Evolutionary conservation across 2,329 filamentous ascomycete genomes (phyloP).

Genomic region (Pestalotiopsis sp.): DNA sequence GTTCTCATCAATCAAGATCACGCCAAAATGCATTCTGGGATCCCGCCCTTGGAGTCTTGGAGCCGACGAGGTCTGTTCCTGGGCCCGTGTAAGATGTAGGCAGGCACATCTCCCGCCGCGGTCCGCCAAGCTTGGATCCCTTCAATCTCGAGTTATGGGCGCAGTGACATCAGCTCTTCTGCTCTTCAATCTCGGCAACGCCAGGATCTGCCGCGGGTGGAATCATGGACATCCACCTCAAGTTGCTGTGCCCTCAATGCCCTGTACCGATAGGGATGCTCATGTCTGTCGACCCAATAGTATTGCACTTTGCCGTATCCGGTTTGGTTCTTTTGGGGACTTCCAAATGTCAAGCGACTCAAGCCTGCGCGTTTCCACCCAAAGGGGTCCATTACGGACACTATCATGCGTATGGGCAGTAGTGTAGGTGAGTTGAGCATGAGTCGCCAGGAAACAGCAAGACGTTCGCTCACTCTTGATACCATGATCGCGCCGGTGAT

Average conservation of each 20-base stretch:
- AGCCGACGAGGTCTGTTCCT: constrained; percentile 7
- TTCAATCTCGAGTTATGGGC: constrained; percentile 5
- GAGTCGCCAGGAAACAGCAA: neutral
- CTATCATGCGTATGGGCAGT: neutral
- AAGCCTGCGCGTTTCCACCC: neutral
- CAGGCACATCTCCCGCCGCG: constrained; percentile 15
- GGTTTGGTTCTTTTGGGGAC: neutral
- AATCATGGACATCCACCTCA: neutral
- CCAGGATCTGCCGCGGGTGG: constrained; percentile 7
- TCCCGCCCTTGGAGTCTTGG: neutral
- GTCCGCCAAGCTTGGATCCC: constrained; percentile 9
- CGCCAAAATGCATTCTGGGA: neutral
- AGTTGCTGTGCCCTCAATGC: neutral
- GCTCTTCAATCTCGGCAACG: constrained; percentile 15
- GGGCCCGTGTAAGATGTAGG: constrained; percentile 11
- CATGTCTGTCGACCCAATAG: neutral
- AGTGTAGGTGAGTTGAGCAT: neutral
- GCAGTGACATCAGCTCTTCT: constrained; percentile 13
- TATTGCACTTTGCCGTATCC: neutral
- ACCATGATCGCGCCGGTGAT: neutral
- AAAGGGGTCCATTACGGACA: constrained; percentile 1
- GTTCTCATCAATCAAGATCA: neutral
- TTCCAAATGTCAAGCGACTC: constrained; percentile 2
- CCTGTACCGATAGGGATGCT: constrained; percentile 5
- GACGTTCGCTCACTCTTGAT: neutral